Conservation (phyloP, 23 red algal genomes). For the Gracilaria gracilis region DNA sequence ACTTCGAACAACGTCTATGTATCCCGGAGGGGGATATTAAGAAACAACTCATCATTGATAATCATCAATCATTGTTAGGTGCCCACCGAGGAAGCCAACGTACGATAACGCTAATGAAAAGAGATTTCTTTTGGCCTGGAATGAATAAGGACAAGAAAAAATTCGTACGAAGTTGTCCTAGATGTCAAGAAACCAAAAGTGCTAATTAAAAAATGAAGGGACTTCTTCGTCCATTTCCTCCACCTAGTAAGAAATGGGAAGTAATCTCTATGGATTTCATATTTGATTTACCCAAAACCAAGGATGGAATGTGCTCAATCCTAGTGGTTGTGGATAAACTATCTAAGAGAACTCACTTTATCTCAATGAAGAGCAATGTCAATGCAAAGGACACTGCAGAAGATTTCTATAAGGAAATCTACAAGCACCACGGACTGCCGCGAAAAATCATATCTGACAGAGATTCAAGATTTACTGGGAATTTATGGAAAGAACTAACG, state of each 20-base stretch:
- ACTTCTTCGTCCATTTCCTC: constrained; percentile 12
- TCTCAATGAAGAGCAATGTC: background rate
- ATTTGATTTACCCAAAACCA: constrained; percentile 36
- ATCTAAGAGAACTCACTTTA: constrained; percentile 37
- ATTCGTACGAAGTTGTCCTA: background rate
- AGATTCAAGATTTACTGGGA: constrained; percentile 37
- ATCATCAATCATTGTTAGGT: constrained; percentile 22
- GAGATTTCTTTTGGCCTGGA: constrained; percentile 46
- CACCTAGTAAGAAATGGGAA: constrained; percentile 34
- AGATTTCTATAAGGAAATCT: constrained; percentile 22
- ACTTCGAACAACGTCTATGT: constrained; percentile 28
- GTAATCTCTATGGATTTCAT: constrained; percentile 49
- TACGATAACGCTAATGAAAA: constrained; percentile 31
- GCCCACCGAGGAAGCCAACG: constrained; percentile 14
- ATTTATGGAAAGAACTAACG: constrained; percentile 36
- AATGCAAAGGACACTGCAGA: constrained; percentile 37
- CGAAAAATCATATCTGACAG: constrained; percentile 39
- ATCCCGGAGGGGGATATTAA: constrained; percentile 10
- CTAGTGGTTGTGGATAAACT: constrained; percentile 36
- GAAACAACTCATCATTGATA: constrained; percentile 1
- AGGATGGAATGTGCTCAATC: constrained; percentile 25
- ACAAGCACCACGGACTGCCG: constrained; percentile 7
- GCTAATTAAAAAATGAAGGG: background rate
- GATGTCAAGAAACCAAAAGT: constrained; percentile 26
- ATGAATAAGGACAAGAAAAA: constrained; percentile 30